phyloP scores from a whole-genome alignment of 306 rosid species.

The Rosa rugosa region DNA sequence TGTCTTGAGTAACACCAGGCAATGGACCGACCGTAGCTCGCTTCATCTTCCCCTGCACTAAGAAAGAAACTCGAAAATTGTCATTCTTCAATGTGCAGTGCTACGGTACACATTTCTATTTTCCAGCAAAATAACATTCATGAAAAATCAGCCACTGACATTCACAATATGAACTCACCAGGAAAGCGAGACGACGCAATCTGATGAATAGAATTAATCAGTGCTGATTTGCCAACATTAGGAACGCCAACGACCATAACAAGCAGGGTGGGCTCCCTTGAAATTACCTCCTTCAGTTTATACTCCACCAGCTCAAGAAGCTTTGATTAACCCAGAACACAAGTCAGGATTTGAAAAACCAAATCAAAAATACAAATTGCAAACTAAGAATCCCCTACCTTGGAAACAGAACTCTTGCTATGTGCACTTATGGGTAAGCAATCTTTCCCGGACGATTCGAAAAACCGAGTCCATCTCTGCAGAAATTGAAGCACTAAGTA shows the following conservation, averaged over 20 bases:
- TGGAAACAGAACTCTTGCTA: constrained; percentile 73
- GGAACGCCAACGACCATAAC: constrained; percentile 98
- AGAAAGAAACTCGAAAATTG: constrained; percentile 21
- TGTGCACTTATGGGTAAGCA: constrained; percentile 77
- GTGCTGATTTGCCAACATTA: constrained; percentile 84
- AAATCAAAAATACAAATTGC: not conserved
- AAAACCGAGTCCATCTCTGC: constrained; percentile 75
- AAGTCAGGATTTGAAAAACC: not conserved
- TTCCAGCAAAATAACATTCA: not conserved
- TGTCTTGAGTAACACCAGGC: constrained; percentile 96
- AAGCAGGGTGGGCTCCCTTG: constrained; percentile 80
- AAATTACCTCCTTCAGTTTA: constrained; percentile 74
- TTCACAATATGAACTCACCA: constrained; percentile 35
- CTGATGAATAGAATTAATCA: constrained; percentile 84
- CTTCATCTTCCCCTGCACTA: constrained; percentile 84
- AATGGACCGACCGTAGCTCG: constrained; percentile 88
- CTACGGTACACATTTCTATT: not conserved
- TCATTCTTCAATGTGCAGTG: constrained; percentile 22
- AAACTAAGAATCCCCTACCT: constrained; percentile 32
- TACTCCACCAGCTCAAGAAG: constrained; percentile 82
- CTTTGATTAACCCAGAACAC: constrained; percentile 24
- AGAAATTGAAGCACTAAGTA: constrained; percentile 7
- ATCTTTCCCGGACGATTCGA: constrained; percentile 62
- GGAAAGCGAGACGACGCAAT: constrained; percentile 70
- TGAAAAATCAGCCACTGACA: not conserved